Evolutionary conservation across 257 asterid species (phyloP).

Genomic region (Forsythia suspensa): DNA sequence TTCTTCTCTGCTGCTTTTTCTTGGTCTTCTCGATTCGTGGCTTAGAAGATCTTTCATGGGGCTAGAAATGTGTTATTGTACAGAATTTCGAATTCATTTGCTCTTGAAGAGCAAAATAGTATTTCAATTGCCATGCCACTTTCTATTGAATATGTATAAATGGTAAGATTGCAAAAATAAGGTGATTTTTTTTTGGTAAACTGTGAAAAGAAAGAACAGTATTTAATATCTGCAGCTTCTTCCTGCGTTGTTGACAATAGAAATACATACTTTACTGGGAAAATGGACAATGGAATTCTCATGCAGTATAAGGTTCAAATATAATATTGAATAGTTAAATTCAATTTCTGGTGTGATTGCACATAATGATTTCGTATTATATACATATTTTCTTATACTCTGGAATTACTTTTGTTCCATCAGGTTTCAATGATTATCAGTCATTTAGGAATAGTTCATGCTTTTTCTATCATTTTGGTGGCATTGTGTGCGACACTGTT

Average conservation of each 20-base stretch:
- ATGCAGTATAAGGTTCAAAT: background rate
- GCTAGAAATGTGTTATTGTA: background rate
- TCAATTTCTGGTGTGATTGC: background rate
- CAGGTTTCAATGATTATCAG: background rate
- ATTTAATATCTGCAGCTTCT: background rate
- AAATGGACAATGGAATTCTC: background rate
- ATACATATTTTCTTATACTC: background rate
- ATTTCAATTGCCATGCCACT: background rate
- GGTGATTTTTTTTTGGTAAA: background rate
- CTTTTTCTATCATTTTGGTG: background rate
- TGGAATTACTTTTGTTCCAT: background rate
- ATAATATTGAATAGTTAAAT: background rate
- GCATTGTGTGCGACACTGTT: background rate
- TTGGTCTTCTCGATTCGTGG: background rate
- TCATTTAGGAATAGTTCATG: background rate
- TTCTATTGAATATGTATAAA: background rate
- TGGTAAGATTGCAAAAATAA: background rate
- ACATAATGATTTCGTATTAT: background rate
- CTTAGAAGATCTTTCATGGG: background rate
- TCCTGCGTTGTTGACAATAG: background rate
- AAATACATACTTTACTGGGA: background rate
- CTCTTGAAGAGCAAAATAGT: background rate
- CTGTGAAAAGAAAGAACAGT: background rate
- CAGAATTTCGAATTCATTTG: background rate
- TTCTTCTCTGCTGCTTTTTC: background rate